phyloP scores from a whole-genome alignment of 148 eudicot genomes.

The Cornus suecica region DNA sequence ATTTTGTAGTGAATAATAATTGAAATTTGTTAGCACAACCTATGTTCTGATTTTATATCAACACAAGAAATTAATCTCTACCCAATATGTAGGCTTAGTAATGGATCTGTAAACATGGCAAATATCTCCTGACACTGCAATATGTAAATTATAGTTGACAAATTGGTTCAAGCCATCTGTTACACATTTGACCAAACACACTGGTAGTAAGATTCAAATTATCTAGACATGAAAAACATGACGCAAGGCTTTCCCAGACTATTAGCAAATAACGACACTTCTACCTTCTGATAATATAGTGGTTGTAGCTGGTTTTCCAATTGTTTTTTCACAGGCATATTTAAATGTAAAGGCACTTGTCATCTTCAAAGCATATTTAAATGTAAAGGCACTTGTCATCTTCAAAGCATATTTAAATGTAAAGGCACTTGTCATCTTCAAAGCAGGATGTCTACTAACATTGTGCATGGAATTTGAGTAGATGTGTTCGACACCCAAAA shows the following conservation, averaged over 20 bases:
- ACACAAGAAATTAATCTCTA: not conserved
- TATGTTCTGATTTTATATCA: not conserved
- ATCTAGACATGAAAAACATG: not conserved
- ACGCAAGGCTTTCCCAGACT: not conserved
- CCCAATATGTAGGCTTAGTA: not conserved
- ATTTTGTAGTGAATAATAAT: not conserved
- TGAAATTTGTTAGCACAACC: not conserved
- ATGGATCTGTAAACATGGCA: not conserved
- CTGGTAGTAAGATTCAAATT: not conserved
- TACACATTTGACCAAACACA: not conserved
- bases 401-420: not conserved
- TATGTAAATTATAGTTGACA: not conserved
- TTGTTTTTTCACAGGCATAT: not conserved
- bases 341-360: no score
- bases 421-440: not conserved
- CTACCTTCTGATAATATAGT: not conserved
- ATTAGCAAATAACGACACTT: not conserved
- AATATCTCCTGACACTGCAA: not conserved
- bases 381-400: no score
- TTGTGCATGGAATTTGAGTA: constrained; percentile 2
- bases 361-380: not conserved
- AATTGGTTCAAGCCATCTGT: not conserved
- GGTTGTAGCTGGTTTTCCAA: no score
- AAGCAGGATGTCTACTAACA: not conserved
- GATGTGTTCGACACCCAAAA: not conserved